phyloP scores from a whole-genome alignment of 148 eudicot genomes.

The Spergularia marina region DNA sequence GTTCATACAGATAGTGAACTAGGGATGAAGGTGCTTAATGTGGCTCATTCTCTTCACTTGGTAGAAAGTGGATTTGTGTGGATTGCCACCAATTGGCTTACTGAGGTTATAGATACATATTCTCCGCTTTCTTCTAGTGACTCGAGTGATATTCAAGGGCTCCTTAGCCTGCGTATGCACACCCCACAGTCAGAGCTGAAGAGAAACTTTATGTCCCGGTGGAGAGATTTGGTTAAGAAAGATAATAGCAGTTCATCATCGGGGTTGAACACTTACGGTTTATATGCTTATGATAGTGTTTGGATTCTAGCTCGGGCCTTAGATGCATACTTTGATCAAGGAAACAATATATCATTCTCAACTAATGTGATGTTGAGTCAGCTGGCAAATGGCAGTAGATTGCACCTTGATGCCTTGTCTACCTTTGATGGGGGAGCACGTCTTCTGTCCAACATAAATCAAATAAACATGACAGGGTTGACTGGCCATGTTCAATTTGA shows the following conservation, averaged over 20 bases:
- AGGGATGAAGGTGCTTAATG: slow-evolving; percentile 39
- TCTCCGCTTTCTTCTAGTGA: slow-evolving; percentile 32
- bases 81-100: slow-evolving; percentile 69
- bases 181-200: slow-evolving; percentile 43
- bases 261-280: slow-evolving; percentile 51
- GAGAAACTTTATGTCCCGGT: slow-evolving; percentile 41
- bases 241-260: slow-evolving; percentile 28
- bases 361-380: slow-evolving; percentile 33
- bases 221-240: slow-evolving; percentile 42
- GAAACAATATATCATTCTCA: slow-evolving; percentile 57
- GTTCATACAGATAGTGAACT: slow-evolving; percentile 39
- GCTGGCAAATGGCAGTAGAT: slow-evolving; percentile 15
- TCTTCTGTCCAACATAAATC: slow-evolving; percentile 41
- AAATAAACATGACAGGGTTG: slow-evolving; percentile 45
- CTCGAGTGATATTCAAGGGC: slow-evolving; percentile 40
- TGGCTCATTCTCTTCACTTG: slow-evolving; percentile 48
- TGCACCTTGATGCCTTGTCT: slow-evolving; percentile 53
- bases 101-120: slow-evolving; percentile 41
- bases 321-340: slow-evolving; percentile 44
- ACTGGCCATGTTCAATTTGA: slow-evolving; percentile 50
- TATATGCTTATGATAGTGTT: slow-evolving; percentile 73
- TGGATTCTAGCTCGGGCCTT: slow-evolving; percentile 67
- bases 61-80: slow-evolving; percentile 55
- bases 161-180: slow-evolving; percentile 43
- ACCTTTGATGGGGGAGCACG: slow-evolving; percentile 56